These are phyloP conservation scores for Phytophthora tubulina DNA, from an alignment of 352 stramenopile genomes.

Conservation along the genomic window DNA sequence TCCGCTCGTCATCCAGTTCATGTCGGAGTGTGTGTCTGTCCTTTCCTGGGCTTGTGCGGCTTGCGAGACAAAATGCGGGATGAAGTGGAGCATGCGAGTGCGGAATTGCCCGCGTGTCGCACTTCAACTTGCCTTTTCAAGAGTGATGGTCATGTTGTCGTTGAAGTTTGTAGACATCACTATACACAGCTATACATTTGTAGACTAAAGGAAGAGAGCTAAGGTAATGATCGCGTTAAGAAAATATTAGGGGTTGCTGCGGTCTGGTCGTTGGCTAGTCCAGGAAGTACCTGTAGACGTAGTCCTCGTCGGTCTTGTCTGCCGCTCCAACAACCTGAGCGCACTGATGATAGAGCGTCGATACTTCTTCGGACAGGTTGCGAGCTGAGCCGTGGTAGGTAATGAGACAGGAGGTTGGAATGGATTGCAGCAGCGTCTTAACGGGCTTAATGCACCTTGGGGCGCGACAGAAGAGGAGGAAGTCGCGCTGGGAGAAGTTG, in stretches of 20 bases:
- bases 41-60: conserved; percentile 9
- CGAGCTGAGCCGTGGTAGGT: conserved; percentile 15
- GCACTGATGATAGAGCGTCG: conserved; percentile 27
- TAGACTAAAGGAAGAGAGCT: not conserved
- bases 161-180: not conserved
- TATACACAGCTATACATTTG: not conserved
- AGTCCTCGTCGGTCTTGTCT: conserved; percentile 28
- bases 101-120: not conserved
- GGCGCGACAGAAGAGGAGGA: conserved; percentile 38
- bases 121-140: conserved; percentile 31
- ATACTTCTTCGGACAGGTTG: conserved; percentile 23
- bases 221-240: no score
- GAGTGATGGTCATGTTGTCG: conserved; percentile 42
- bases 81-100: conserved; percentile 15
- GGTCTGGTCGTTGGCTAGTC: conserved; percentile 3
- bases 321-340: conserved; percentile 16
- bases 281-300: conserved; percentile 33
- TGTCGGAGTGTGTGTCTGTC: conserved; percentile 13
- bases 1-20: conserved; percentile 84
- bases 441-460: conserved; percentile 32
- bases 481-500: conserved; percentile 29
- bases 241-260: no score
- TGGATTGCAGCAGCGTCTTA: conserved; percentile 17
- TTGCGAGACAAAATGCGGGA: conserved; percentile 37
- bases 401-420: conserved; percentile 29